Base-by-base conservation (phyloP, 768 basidiomycete species). In the Calocera viscosa region DNA sequence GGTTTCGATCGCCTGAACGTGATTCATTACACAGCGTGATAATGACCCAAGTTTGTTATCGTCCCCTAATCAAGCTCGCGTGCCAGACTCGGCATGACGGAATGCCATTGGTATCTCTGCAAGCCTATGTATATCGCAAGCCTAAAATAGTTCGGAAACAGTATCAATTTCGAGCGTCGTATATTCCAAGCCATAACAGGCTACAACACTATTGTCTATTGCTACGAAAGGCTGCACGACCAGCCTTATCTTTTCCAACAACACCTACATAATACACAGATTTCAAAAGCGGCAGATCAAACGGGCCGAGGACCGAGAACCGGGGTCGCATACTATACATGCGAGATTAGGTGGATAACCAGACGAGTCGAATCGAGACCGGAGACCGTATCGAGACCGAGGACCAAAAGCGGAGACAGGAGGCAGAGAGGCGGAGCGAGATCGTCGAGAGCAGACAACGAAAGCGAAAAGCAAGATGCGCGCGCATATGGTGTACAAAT, bases 251-350 rank as follows among this genome's bases (percentile, higher is more conserved):
- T 49, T 49, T 63, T 63, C 66, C 28, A 28, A n/a, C n/a, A n/a
- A n/a, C 66, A 63, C 66, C 16, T 35, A 66, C 60, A 26, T 47
- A 19, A 66, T 53, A 66, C 17, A 66, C 49, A 19, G 16, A 33
- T 12, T 32, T n/a, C 32, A 11, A 19, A 49, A 12, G 7, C 17
- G 28, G 38, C 10, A 11, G 65, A 34, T 19, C 10, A 19, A 30
- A 65, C 28, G 30, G 63, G 14, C n/a, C n/a, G 22, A 22, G 49
- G 22, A 60, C 22, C 49, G 22, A 60, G 19, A 40, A 40, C 39
- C 39, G 19, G 39, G 19, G 39, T 19, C 39, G 39, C 39, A 19
- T 40, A 40, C 19, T 40, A 19, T 40, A 40, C 39, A 40, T 10
- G 39, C 39, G 39, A n/a, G 10, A 40, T 40, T 40, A 40, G 39